Conservation (phyloP, 2,329 filamentous ascomycete species). For the Arthrobotrys pseudoclavata region DNA sequence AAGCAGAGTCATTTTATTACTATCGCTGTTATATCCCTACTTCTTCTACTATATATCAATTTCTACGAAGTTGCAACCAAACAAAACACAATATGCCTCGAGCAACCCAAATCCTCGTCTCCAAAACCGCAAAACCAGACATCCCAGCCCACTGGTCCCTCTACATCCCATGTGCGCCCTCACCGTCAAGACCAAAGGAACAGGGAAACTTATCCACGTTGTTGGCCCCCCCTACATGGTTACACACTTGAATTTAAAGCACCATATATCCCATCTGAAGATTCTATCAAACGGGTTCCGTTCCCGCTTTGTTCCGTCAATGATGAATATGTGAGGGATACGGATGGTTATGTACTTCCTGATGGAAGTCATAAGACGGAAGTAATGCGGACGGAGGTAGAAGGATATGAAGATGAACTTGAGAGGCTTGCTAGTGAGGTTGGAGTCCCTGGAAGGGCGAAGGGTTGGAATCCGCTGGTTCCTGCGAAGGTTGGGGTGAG, state of each 20-base stretch:
- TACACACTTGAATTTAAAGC: slow-evolving; percentile 35
- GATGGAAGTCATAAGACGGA: slow-evolving; percentile 3
- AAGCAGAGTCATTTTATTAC: too few relatives aligned
- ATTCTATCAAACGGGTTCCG: slow-evolving; percentile 27
- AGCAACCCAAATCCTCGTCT: slow-evolving; percentile 29
- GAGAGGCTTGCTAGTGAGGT: slow-evolving; percentile 24
- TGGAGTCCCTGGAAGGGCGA: slow-evolving; percentile 10
- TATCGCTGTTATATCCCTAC: too few relatives aligned
- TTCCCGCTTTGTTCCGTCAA: slow-evolving; percentile 23
- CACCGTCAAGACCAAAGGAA: slow-evolving; percentile 9
- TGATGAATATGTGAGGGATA: slow-evolving; percentile 31
- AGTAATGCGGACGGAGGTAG: slow-evolving; percentile 1
- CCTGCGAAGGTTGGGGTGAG: slow-evolving; percentile 26
- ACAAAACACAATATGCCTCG: too few relatives aligned
- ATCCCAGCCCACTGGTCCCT: slow-evolving; percentile 39
- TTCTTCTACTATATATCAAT: too few relatives aligned
- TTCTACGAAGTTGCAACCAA: too few relatives aligned
- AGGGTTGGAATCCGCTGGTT: slow-evolving; percentile 38
- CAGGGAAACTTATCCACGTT: slow-evolving; percentile 40
- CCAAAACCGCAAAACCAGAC: slow-evolving; percentile 39
- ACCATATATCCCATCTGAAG: slow-evolving; percentile 20
- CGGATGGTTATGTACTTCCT: slow-evolving; percentile 1
- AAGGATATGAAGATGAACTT: slow-evolving; percentile 16
- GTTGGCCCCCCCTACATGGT: slow-evolving; percentile 34
- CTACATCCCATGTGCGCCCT: slow-evolving; percentile 33